phyloP scores from a whole-genome alignment of 164 flowering plant species.

The Houttuynia cordata region DNA sequence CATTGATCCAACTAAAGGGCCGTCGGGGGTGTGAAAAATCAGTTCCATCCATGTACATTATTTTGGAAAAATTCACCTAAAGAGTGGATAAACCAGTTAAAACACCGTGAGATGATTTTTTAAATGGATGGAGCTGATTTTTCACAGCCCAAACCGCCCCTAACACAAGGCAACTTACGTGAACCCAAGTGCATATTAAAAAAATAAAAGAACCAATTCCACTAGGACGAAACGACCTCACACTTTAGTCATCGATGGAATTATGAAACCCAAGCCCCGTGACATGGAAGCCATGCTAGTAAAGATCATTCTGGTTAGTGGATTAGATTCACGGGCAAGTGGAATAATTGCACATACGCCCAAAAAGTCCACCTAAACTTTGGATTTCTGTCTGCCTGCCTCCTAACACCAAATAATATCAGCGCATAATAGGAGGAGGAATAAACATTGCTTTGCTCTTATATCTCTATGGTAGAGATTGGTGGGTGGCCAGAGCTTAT shows the following conservation, averaged over 20 bases:
- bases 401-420: background rate
- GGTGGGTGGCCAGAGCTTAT: constrained; percentile 2
- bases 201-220: constrained; percentile 1
- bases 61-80: too few relatives aligned
- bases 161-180: too few relatives aligned
- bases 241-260: background rate
- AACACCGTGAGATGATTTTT: too few relatives aligned
- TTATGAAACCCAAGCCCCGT: constrained; percentile 5
- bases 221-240: background rate
- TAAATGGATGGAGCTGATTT: too few relatives aligned
- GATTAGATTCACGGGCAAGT: constrained; percentile 21
- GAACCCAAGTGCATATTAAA: too few relatives aligned
- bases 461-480: background rate
- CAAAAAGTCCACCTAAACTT: constrained; percentile 8
- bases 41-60: too few relatives aligned
- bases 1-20: too few relatives aligned
- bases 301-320: constrained; percentile 11
- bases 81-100: too few relatives aligned
- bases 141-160: too few relatives aligned
- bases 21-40: too few relatives aligned
- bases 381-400: constrained; percentile 5
- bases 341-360: constrained; percentile 14
- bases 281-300: constrained; percentile 5
- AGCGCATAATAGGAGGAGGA: background rate
- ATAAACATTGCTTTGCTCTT: background rate